These are phyloP conservation scores for Dimocarpus longan DNA, from an alignment of 345 rosid species.

Conservation along the genomic window DNA sequence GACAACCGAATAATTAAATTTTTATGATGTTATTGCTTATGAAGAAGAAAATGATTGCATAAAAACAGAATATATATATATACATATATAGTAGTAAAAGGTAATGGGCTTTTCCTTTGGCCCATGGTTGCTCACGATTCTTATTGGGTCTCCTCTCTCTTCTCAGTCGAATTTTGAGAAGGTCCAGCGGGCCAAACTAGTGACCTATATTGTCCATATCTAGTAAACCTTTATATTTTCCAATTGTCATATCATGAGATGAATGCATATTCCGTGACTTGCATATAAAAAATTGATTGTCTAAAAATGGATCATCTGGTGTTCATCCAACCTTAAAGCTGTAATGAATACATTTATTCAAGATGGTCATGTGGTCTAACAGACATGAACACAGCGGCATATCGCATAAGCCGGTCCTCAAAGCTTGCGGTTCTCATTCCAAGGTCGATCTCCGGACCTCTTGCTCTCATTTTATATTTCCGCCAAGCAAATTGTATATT, in stretches of 20 bases:
- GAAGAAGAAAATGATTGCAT: too few relatives aligned
- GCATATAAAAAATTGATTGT: not conserved
- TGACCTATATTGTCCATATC: not conserved
- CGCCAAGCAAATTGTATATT: constrained; percentile 82
- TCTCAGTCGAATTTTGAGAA: too few relatives aligned
- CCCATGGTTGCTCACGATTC: too few relatives aligned
- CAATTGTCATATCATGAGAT: too few relatives aligned
- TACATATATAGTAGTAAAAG: too few relatives aligned
- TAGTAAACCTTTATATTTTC: not conserved
- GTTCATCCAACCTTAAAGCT: not conserved
- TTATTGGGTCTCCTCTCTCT: too few relatives aligned
- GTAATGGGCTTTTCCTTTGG: too few relatives aligned
- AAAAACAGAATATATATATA: too few relatives aligned
- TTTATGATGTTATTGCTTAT: too few relatives aligned
- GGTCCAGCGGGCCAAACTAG: not conserved
- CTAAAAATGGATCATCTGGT: not conserved
- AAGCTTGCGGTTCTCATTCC: constrained; percentile 37
- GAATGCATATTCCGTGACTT: not conserved
- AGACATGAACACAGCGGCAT: constrained; percentile 86
- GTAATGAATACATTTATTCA: constrained; percentile 33
- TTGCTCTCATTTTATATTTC: constrained; percentile 57
- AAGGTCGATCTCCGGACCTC: constrained; percentile 46
- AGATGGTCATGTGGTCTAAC: constrained; percentile 86
- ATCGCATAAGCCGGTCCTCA: constrained; percentile 59
- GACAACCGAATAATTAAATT: too few relatives aligned